Conservation (phyloP, 1,139 yeast species). For the Sugiyamaella xylanicola region DNA sequence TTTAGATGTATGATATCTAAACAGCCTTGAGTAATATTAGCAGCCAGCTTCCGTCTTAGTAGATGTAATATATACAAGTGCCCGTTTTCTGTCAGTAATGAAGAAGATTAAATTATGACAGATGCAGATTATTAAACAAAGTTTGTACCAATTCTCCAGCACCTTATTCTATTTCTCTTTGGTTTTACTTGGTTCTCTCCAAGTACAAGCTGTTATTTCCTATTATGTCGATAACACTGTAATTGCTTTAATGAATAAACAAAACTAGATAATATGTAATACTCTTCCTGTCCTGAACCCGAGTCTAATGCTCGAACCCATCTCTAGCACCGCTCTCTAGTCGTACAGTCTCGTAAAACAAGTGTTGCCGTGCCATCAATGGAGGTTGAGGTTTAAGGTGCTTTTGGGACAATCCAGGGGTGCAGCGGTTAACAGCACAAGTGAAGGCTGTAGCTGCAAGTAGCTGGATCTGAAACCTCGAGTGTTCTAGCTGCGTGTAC, state of each 20-base stretch:
- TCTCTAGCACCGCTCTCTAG: background rate
- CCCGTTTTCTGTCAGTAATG: background rate
- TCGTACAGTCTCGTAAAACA: no score
- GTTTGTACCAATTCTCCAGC: background rate
- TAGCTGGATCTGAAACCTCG: background rate
- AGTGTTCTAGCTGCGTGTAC: background rate
- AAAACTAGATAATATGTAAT: background rate
- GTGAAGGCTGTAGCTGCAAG: background rate
- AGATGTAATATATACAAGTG: background rate
- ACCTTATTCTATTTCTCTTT: background rate
- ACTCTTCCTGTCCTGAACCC: background rate
- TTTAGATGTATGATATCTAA: no score
- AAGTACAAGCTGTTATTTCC: background rate
- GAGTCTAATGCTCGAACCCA: background rate
- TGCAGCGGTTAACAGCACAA: background rate
- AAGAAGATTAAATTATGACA: background rate
- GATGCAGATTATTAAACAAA: background rate
- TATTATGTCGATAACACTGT: background rate
- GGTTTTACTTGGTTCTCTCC: background rate
- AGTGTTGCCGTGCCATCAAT: background rate
- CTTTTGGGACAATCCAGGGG: constrained; percentile 2
- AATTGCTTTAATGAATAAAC: background rate
- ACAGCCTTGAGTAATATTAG: no score
- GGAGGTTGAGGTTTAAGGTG: constrained; percentile 1
- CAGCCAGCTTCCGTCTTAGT: background rate